Conservation (phyloP, 768 basidiomycete genomes). For the Collybiopsis luxurians region DNA sequence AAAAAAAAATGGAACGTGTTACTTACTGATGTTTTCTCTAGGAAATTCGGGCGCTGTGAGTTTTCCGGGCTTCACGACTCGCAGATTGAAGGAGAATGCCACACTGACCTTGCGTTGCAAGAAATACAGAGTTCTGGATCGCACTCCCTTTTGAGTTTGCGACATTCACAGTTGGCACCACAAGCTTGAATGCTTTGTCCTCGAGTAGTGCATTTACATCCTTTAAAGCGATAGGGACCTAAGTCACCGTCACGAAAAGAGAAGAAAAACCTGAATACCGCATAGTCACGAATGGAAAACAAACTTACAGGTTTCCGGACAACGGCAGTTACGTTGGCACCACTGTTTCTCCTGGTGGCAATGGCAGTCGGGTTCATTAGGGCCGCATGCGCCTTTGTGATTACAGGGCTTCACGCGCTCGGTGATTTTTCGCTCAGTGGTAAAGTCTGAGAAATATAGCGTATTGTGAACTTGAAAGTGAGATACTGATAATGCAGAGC, state of each 20-base stretch:
- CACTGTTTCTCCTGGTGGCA: slow-evolving; percentile 38
- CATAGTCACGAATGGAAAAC: not conserved
- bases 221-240: slow-evolving; percentile 30
- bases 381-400: slow-evolving; percentile 47
- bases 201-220: slow-evolving; percentile 39
- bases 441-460: not conserved
- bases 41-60: no score
- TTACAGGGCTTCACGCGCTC: slow-evolving; percentile 36
- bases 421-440: not conserved
- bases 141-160: slow-evolving; percentile 38
- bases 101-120: slow-evolving; percentile 45
- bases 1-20: no score
- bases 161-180: slow-evolving; percentile 34
- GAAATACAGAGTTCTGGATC: slow-evolving; percentile 46
- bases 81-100: no score
- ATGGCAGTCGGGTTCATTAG: slow-evolving; percentile 27
- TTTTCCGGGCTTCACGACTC: no score
- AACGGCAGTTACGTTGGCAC: slow-evolving; percentile 49
- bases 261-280: no score
- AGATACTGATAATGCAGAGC: not conserved
- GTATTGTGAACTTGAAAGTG: no score
- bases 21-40: no score
- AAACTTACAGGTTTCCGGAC: slow-evolving; percentile 34
- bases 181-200: slow-evolving; percentile 18
- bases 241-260: not conserved